A percentile compares a stretch with the other conserved stretches of the same genome.
These are phyloP conservation scores for Aureobasidium zeae DNA, from an alignment of 2,329 filamentous ascomycete genomes.

Conservation along the genomic window DNA sequence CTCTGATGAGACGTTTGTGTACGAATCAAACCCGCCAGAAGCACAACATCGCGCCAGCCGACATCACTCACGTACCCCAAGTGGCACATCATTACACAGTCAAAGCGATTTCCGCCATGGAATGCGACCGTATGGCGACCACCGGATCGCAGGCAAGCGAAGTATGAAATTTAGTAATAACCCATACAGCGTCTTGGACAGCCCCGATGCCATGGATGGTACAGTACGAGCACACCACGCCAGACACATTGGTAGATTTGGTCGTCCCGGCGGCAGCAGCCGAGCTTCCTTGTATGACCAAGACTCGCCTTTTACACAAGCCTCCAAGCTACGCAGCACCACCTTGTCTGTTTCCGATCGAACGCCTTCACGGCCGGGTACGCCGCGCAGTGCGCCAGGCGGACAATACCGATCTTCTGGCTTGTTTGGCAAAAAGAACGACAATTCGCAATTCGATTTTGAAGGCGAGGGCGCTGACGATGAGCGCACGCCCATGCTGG, in stretches of 20 bases:
- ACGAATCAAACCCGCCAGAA: slow-evolving; percentile 85
- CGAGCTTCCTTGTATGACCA: slow-evolving; percentile 66
- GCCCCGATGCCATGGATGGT: slow-evolving; percentile 33
- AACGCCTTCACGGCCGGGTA: slow-evolving; percentile 58
- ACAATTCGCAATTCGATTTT: slow-evolving; percentile 63
- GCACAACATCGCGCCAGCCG: slow-evolving; percentile 54
- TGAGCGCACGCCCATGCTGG: slow-evolving; percentile 71
- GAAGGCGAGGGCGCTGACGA: slow-evolving; percentile 73
- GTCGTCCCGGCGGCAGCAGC: slow-evolving; percentile 54
- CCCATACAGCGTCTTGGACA: slow-evolving; percentile 56
- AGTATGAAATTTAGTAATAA: slow-evolving; percentile 93
- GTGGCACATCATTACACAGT: slow-evolving; percentile 70
- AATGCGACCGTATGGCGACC: slow-evolving; percentile 54
- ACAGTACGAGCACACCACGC: slow-evolving; percentile 53
- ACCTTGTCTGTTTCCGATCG: slow-evolving; percentile 47
- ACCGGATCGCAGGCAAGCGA: slow-evolving; percentile 64
- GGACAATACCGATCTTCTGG: slow-evolving; percentile 33
- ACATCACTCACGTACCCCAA: slow-evolving; percentile 90
- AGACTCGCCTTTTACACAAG: slow-evolving; percentile 67
- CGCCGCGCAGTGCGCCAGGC: slow-evolving; percentile 49
- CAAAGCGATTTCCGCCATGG: slow-evolving; percentile 51
- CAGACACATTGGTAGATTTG: slow-evolving; percentile 72
- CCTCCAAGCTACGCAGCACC: slow-evolving; percentile 54
- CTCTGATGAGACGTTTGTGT: slow-evolving; percentile 97
- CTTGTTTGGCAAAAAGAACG: slow-evolving; percentile 44